These are phyloP conservation scores for Cafeteria roenbergensis DNA, from an alignment of 108 stramenopile species.

Conservation along the genomic window DNA sequence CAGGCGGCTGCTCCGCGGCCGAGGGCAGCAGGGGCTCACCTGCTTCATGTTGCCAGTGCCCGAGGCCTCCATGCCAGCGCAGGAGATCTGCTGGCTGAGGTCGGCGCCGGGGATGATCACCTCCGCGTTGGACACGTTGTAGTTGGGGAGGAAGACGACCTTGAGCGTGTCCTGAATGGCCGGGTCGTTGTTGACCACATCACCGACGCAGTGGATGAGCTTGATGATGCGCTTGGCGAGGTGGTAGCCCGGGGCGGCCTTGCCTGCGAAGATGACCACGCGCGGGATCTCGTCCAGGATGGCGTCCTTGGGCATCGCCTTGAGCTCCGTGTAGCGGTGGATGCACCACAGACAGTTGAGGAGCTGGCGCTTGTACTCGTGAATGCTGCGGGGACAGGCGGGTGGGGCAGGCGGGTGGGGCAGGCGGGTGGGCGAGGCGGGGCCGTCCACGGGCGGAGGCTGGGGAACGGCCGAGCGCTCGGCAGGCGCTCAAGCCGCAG, in stretches of 20 bases:
- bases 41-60: slow-evolving; percentile 6
- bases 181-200: slow-evolving; percentile 1
- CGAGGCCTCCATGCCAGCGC: slow-evolving; percentile 3
- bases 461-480: too few relatives aligned
- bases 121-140: slow-evolving; percentile 3
- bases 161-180: background rate
- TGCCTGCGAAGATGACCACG: slow-evolving; percentile 3
- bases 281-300: background rate
- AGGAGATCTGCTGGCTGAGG: background rate
- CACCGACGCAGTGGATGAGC: background rate
- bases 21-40: too few relatives aligned
- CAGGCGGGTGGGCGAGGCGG: too few relatives aligned
- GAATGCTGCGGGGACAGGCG: too few relatives aligned
- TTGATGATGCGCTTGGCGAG: slow-evolving; percentile 8
- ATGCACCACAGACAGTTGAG: background rate
- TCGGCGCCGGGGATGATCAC: slow-evolving; percentile 1
- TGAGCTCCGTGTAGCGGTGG: background rate
- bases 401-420: too few relatives aligned
- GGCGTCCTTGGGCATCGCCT: background rate
- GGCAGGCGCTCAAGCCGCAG: too few relatives aligned
- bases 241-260: slow-evolving; percentile 5
- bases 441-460: too few relatives aligned
- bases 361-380: slow-evolving; percentile 12
- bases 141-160: slow-evolving; percentile 10
- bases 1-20: too few relatives aligned